Evolutionary conservation across 257 asterid species (phyloP).

Genomic region (Salvia miltiorrhiza): DNA sequence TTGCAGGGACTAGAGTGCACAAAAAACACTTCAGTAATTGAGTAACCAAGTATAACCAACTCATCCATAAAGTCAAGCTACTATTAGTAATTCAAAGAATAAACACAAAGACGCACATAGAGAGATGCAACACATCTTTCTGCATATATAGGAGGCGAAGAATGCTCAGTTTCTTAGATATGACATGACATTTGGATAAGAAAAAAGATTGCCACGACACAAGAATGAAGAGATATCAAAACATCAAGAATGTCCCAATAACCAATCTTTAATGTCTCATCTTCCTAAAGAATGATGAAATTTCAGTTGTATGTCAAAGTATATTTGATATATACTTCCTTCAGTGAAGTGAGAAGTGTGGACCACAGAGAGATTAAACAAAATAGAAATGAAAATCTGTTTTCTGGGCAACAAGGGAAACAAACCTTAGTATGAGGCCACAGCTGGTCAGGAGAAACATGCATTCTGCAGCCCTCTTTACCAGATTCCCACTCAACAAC

Average conservation of each 20-base stretch:
- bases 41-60: not conserved
- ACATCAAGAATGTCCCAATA: not conserved
- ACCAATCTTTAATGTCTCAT: not conserved
- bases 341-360: not conserved
- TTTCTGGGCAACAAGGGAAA: conserved; percentile 14
- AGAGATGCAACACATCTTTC: not conserved
- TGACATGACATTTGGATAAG: not conserved
- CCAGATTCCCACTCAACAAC: conserved; percentile 99
- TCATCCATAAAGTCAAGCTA: not conserved
- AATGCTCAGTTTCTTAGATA: not conserved
- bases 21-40: not conserved
- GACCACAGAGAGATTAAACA: conserved; percentile 3
- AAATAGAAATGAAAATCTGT: not conserved
- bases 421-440: conserved; percentile 99
- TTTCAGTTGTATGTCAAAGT: not conserved
- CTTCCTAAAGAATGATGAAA: conserved; percentile 6
- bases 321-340: not conserved
- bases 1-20: not conserved
- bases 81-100: not conserved
- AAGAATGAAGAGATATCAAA: not conserved
- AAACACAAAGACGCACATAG: not conserved
- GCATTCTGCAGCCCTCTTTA: conserved; percentile 98
- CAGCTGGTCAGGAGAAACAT: conserved; percentile 97
- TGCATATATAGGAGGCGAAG: not conserved
- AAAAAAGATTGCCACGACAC: not conserved